Conservation (phyloP, 495 filamentous ascomycete genomes). For the Penicillium bialowiezense region DNA sequence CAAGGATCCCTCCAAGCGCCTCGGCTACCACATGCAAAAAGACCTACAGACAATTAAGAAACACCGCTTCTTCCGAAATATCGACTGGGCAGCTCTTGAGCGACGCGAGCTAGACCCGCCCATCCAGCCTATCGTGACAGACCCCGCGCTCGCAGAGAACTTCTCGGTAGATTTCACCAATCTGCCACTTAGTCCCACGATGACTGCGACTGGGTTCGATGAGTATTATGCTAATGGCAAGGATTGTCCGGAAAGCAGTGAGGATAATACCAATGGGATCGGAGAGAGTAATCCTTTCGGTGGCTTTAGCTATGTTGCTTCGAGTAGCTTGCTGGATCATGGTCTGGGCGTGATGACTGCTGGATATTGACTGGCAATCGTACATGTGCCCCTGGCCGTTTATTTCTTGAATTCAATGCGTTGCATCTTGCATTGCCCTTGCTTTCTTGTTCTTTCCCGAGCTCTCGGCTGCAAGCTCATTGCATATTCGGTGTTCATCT, state of each 20-base stretch:
- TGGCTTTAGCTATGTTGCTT: constrained; percentile 94
- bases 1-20: constrained; percentile 85
- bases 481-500: not conserved
- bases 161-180: constrained; percentile 87
- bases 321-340: constrained; percentile 76
- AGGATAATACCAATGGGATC: not conserved
- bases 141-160: constrained; percentile 94
- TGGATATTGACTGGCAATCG: constrained; percentile 12
- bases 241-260: constrained; percentile 3
- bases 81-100: constrained; percentile 85
- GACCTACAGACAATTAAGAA: constrained; percentile 84
- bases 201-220: constrained; percentile 34
- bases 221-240: constrained; percentile 35
- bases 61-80: constrained; percentile 94
- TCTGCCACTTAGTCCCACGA: constrained; percentile 71
- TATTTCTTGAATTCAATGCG: not conserved
- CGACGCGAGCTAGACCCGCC: constrained; percentile 77
- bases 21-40: constrained; percentile 84
- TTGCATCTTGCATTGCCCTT: not conserved
- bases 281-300: constrained; percentile 75
- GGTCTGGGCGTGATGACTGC: constrained; percentile 30
- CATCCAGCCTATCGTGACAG: constrained; percentile 87
- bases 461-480: not conserved
- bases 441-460: too few species aligned
- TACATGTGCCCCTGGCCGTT: not conserved